Base-by-base conservation (phyloP, 768 basidiomycete species). In the Leucosporidium creatinivorum region DNA sequence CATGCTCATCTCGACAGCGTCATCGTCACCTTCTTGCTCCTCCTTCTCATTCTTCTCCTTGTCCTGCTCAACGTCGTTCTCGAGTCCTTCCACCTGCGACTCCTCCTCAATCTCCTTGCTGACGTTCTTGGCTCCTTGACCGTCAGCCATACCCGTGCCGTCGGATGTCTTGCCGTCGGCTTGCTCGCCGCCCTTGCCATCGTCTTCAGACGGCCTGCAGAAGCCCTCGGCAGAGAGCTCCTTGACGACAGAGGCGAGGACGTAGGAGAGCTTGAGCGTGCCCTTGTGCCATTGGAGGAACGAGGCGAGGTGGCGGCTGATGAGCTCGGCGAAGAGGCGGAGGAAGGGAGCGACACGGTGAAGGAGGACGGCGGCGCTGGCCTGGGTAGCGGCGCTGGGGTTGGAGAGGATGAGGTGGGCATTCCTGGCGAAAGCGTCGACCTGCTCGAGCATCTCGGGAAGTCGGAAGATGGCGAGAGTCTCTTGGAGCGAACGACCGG, bases 101-200 rank as follows among this genome's bases (percentile, higher is more conserved):
- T 98, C 93, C 65, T 97, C 93, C 75, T 93, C 87, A 62, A 98
- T 93, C 76, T 97, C 89, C 74, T 92, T 88, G 81, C 89, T 92
- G 65, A 93, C 88, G 74, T 97, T 88, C 77, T 94, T 85, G 36
- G 81, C 80, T 0, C 96, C 96, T 3, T 83, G 81, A 1, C 96
- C 96, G 72, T 89, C 86, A 3, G 96, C 96, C 61, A 99, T 79
- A 5, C 96, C 96, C 4, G 88, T 84, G 7, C 94, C 94, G 47
- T 83, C 89, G 9, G 82, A 81, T 4, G 75, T 75, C 60, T 79
- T 76, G 33, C 75, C 78, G 48, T 69, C 81, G 25, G 82, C 84
- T 5, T 82, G 83, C 15, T 74, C 77, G 48, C 75, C 76, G 19
- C 66, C 75, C 6, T 80, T 78, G 26, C 77, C 74, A 7, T 86